Percentiles rank a stretch among this genome's conserved stretches.
phyloP scores from a whole-genome alignment of 169 alveolate genomes.

The Eimeria necatrix region DNA sequence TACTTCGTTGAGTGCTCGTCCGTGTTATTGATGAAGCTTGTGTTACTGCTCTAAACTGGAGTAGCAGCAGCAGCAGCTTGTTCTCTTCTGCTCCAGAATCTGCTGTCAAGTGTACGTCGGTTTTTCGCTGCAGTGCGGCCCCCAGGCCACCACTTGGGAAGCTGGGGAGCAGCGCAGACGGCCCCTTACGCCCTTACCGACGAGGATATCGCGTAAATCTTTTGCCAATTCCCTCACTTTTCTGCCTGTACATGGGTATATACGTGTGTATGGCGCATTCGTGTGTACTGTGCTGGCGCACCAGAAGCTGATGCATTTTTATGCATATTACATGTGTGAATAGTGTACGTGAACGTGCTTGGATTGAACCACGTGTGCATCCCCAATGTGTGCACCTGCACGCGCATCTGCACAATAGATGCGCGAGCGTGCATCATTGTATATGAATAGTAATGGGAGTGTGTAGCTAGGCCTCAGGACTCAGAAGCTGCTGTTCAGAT shows the following conservation, averaged over 20 bases:
- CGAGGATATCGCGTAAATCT: conserved; percentile 75
- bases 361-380: background rate
- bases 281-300: background rate
- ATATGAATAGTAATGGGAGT: too few species aligned
- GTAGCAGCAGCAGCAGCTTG: conserved; percentile 22
- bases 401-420: background rate
- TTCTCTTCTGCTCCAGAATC: background rate
- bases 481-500: too few species aligned
- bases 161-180: conserved; percentile 95
- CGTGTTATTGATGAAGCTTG: background rate
- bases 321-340: too few species aligned
- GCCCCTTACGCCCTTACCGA: conserved; percentile 66
- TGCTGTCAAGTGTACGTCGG: background rate
- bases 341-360: background rate
- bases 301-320: too few species aligned
- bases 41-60: background rate
- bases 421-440: too few species aligned
- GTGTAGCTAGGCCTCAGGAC: too few species aligned
- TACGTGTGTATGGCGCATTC: background rate
- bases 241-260: background rate
- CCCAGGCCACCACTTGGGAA: conserved; percentile 99
- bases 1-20: too few species aligned
- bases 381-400: too few species aligned
- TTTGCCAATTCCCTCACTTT: background rate
- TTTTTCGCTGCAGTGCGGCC: conserved; percentile 96